Percentiles rank a stretch among this genome's conserved stretches.
phyloP scores from a whole-genome alignment of 345 rosid genomes.

The Euphorbia peplus region DNA sequence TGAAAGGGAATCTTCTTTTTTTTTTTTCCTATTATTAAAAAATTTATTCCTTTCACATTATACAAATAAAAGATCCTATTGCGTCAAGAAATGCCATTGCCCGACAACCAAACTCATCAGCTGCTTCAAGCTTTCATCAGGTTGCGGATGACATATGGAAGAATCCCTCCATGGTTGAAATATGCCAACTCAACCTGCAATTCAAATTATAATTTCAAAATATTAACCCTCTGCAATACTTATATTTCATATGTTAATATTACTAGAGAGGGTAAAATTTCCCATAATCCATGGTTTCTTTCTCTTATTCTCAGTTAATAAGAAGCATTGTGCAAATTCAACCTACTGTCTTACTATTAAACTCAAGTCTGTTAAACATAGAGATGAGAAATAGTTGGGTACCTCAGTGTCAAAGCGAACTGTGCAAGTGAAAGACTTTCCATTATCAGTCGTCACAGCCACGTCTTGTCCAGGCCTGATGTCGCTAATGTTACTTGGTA shows the following conservation, averaged over 20 bases:
- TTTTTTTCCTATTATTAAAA: conserved; percentile 30
- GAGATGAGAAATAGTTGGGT: conserved; percentile 3
- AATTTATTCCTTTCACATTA: conserved; percentile 30
- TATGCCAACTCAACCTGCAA: conserved; percentile 92
- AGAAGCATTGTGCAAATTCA: too few species aligned
- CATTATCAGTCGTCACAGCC: conserved; percentile 67
- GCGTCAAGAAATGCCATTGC: neutral
- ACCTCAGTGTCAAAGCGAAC: conserved; percentile 99
- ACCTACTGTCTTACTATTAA: too few species aligned
- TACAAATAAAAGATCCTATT: too few species aligned
- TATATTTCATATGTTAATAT: neutral
- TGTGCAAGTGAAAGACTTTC: conserved; percentile 88
- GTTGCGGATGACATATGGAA: conserved; percentile 88
- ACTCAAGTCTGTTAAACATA: neutral
- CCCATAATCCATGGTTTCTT: neutral
- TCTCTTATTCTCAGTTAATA: too few species aligned
- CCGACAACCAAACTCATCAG: too few species aligned
- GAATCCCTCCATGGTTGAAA: conserved; percentile 92
- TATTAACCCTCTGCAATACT: neutral
- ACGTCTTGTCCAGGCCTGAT: conserved; percentile 97
- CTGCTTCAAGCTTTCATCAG: conserved; percentile 49
- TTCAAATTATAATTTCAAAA: neutral
- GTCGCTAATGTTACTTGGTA: conserved; percentile 62
- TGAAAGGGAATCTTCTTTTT: conserved; percentile 24
- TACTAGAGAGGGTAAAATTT: neutral